Evolutionary conservation across 73 alveolate genomes (phyloP).

Genomic region (Urostyla sp.): DNA sequence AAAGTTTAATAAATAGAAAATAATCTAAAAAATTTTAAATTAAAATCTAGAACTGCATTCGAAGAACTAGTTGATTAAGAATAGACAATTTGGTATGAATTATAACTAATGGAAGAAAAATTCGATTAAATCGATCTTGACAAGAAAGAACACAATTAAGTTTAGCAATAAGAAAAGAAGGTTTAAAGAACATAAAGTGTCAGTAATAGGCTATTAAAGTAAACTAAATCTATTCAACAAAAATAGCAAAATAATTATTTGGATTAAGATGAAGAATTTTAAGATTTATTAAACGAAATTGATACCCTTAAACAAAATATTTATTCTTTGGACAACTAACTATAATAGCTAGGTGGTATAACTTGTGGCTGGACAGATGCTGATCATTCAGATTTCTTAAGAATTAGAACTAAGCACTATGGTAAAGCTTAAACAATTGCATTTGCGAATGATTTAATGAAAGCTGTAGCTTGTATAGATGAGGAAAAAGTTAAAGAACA

Average conservation of each 20-base stretch:
- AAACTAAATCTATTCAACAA: slow-evolving; percentile 1
- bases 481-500: slow-evolving; percentile 63
- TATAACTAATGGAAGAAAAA: slow-evolving; percentile 47
- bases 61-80: slow-evolving; percentile 45
- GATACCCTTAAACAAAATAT: slow-evolving; percentile 19
- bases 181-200: slow-evolving; percentile 45
- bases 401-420: slow-evolving; percentile 64
- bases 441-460: slow-evolving; percentile 55
- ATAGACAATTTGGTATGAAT: slow-evolving; percentile 6
- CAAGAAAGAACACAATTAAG: background rate
- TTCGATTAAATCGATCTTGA: slow-evolving; percentile 28
- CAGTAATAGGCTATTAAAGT: slow-evolving; percentile 14
- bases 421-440: slow-evolving; percentile 52
- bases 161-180: background rate
- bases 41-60: slow-evolving; percentile 35
- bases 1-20: slow-evolving; percentile 50
- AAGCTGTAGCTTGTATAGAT: slow-evolving; percentile 52
- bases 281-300: slow-evolving; percentile 26
- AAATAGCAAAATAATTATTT: background rate
- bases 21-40: slow-evolving; percentile 50
- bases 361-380: slow-evolving; percentile 73
- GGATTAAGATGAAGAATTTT: slow-evolving; percentile 24
- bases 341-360: slow-evolving; percentile 56
- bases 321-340: slow-evolving; percentile 36
- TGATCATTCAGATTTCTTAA: slow-evolving; percentile 67